A percentile compares a stretch with the other conserved stretches of the same genome.
These are phyloP conservation scores for Prunus campanulata DNA, from an alignment of 306 rosid species.

Conservation along the genomic window DNA sequence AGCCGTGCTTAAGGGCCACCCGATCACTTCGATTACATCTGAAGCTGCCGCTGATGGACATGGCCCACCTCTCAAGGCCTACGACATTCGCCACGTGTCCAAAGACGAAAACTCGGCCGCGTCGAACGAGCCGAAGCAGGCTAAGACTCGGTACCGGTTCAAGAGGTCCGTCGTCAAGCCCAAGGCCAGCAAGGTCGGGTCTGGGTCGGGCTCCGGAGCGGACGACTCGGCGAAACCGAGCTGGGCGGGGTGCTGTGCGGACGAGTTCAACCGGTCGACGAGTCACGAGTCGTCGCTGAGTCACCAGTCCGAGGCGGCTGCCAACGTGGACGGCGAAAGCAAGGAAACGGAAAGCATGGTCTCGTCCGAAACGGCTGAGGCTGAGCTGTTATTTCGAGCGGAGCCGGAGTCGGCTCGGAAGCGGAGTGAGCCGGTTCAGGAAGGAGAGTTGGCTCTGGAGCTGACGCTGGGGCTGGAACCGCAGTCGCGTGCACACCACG, in stretches of 20 bases:
- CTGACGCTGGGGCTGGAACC: slow-evolving; percentile 76
- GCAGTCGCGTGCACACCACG: slow-evolving; percentile 45
- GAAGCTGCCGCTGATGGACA: slow-evolving; percentile 69
- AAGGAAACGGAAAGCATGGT: slow-evolving; percentile 76
- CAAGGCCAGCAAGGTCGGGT: slow-evolving; percentile 30
- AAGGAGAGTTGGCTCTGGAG: slow-evolving; percentile 52
- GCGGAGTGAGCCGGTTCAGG: slow-evolving; percentile 17
- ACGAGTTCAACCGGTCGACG: slow-evolving; percentile 54
- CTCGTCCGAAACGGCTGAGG: slow-evolving; percentile 65
- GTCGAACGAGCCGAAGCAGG: slow-evolving; percentile 37
- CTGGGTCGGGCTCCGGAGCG: slow-evolving; percentile 11
- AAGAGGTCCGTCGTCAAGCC: slow-evolving; percentile 47
- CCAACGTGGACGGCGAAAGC: slow-evolving; percentile 55
- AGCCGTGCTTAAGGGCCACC: slow-evolving; percentile 77
- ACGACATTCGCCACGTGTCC: slow-evolving; percentile 89
- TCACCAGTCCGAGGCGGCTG: slow-evolving; percentile 70
- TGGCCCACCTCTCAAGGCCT: slow-evolving; percentile 85
- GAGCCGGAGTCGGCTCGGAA: slow-evolving; percentile 48
- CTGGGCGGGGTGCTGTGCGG: slow-evolving; percentile 23
- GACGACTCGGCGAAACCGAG: slow-evolving; percentile 9
- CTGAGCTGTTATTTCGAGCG: slow-evolving; percentile 39
- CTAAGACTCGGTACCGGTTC: slow-evolving; percentile 64
- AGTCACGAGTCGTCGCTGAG: slow-evolving; percentile 91
- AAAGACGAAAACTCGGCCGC: slow-evolving; percentile 85
- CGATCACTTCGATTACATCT: slow-evolving; percentile 77